A percentile compares a stretch with the other conserved stretches of the same genome.
phyloP scores from a whole-genome alignment of 306 rosid genomes.

The Alnus glutinosa region DNA sequence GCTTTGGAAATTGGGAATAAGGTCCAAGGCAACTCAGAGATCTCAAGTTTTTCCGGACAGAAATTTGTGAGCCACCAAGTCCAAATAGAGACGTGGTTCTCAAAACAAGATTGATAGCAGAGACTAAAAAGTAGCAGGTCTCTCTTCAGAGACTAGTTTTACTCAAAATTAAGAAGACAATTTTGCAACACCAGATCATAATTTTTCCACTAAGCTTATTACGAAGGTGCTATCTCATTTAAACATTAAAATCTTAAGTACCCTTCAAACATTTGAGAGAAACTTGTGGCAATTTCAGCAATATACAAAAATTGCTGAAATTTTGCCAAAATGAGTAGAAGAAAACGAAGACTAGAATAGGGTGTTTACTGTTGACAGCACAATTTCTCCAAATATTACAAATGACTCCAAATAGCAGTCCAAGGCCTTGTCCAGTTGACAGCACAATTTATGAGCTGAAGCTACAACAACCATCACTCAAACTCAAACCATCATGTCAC shows the following conservation, averaged over 20 bases:
- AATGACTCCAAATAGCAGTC: no score
- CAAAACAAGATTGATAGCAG: not conserved
- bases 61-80: not conserved
- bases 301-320: not conserved
- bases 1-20: not conserved
- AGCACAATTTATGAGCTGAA: no score
- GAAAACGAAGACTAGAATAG: not conserved
- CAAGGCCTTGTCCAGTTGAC: no score
- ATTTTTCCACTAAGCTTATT: not conserved
- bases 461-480: no score
- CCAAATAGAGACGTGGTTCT: not conserved
- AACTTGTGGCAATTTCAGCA: not conserved
- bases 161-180: not conserved
- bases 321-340: not conserved
- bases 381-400: no score
- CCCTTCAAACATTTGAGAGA: not conserved
- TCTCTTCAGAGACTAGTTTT: not conserved
- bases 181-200: not conserved
- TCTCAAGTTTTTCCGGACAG: not conserved
- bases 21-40: not conserved
- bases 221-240: not conserved
- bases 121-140: not conserved
- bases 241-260: not conserved
- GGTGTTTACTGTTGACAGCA: no score
- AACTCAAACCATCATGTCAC: not conserved